phyloP scores from a whole-genome alignment of 2,329 filamentous ascomycete genomes.

The Fusarium sororula region DNA sequence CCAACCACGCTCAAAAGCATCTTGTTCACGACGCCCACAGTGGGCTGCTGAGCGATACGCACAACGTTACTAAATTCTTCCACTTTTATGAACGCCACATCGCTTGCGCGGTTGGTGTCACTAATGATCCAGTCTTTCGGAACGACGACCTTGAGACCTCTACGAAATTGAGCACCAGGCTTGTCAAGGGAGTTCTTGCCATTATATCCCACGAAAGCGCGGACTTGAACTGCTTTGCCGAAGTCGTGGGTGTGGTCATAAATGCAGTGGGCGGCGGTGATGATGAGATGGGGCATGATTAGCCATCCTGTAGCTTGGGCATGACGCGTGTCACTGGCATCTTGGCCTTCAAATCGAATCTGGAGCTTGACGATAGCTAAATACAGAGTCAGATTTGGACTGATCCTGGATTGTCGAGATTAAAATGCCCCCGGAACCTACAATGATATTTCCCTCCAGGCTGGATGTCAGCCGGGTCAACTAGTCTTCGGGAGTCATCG shows the following conservation, averaged over 20 bases:
- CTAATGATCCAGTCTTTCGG: not conserved
- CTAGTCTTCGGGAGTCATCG: not conserved
- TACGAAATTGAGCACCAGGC: not conserved
- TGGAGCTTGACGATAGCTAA: not conserved
- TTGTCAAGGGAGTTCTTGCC: not conserved
- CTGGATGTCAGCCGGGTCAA: not conserved
- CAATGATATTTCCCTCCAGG: not conserved
- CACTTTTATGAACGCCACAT: not conserved
- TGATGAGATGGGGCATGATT: not conserved
- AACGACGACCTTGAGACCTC: not conserved
- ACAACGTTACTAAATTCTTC: not conserved
- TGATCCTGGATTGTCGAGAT: fast-evolving
- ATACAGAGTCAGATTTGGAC: fast-evolving
- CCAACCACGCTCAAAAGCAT: not conserved
- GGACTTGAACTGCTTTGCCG: not conserved
- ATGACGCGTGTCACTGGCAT: not conserved
- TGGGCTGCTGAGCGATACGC: not conserved
- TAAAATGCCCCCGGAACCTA: not conserved
- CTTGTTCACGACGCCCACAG: fast-evolving
- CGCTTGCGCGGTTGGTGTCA: not conserved
- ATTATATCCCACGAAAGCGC: not conserved
- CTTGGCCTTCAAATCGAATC: not conserved
- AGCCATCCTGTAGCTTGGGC: not conserved
- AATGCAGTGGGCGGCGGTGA: not conserved
- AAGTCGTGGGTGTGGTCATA: not conserved